Conservation (phyloP, 768 basidiomycete species). For the Russula sp. region DNA sequence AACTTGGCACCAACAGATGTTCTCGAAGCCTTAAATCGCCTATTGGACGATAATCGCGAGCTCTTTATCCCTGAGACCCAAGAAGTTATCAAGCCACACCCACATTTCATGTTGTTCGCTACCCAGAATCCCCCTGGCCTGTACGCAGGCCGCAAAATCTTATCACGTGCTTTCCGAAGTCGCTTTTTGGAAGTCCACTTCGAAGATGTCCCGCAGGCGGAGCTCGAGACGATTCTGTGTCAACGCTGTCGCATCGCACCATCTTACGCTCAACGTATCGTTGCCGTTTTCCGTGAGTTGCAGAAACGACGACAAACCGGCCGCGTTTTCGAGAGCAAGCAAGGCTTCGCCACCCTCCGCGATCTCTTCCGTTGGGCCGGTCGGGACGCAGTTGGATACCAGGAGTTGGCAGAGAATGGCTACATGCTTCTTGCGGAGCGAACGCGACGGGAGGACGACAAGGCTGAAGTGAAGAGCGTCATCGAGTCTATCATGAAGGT, state of each 20-base stretch:
- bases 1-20: conserved; percentile 98
- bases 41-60: conserved; percentile 97
- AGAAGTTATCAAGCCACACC: conserved; percentile 88
- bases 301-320: conserved; percentile 87
- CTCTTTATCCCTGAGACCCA: conserved; percentile 93
- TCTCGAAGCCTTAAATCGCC: conserved; percentile 91
- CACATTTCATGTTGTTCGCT: conserved; percentile 96
- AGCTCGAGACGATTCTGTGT: conserved; percentile 91
- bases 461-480: conserved; percentile 82
- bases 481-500: conserved; percentile 89
- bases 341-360: conserved; percentile 92
- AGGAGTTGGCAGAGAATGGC: conserved; percentile 91
- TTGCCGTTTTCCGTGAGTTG: conserved; percentile 86
- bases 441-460: conserved; percentile 79
- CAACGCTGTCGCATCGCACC: conserved; percentile 90
- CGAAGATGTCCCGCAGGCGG: conserved; percentile 90
- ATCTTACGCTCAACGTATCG: conserved; percentile 87
- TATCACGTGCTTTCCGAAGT: conserved; percentile 94
- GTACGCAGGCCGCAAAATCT: conserved; percentile 89
- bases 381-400: conserved; percentile 81
- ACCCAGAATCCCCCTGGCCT: conserved; percentile 97
- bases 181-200: conserved; percentile 98
- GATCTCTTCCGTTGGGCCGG: conserved; percentile 98
- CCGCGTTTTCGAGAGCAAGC: conserved; percentile 95
- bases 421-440: conserved; percentile 97